A percentile compares a stretch with the other conserved stretches of the same genome.
Evolutionary conservation across 2,329 filamentous ascomycete genomes (phyloP).

Genomic region (Zymoseptoria brevis): DNA sequence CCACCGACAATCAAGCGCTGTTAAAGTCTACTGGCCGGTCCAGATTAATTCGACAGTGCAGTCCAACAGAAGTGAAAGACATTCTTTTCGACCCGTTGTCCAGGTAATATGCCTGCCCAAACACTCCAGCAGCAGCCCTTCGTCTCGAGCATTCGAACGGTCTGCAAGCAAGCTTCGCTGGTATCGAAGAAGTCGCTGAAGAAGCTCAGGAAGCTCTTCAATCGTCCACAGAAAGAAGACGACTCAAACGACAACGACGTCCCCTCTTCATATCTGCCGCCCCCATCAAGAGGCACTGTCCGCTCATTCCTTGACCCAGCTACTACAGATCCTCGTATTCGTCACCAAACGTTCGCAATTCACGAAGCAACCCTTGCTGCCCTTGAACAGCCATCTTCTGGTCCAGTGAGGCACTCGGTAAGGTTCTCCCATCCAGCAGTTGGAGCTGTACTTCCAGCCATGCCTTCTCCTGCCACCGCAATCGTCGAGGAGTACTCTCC

Average conservation of each 20-base stretch:
- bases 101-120: not conserved
- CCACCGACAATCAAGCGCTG: not conserved
- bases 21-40: not conserved
- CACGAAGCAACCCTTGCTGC: not conserved
- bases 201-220: not conserved
- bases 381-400: not conserved
- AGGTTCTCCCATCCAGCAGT: conserved; percentile 2
- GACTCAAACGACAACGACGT: not conserved
- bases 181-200: not conserved
- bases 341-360: not conserved
- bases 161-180: not conserved
- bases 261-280: not conserved
- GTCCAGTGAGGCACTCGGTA: not conserved
- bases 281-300: not conserved
- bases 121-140: not conserved
- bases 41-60: not conserved
- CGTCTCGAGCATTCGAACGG: not conserved
- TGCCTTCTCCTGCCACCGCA: not conserved
- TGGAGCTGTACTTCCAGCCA: not conserved
- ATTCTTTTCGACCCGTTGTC: not conserved
- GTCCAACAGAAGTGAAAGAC: not conserved
- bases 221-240: not conserved
- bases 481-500: not conserved
- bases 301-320: not conserved
- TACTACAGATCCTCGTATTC: not conserved